Conservation (phyloP, 2,329 filamentous ascomycete species). For the Emericellopsis cladophorae region DNA sequence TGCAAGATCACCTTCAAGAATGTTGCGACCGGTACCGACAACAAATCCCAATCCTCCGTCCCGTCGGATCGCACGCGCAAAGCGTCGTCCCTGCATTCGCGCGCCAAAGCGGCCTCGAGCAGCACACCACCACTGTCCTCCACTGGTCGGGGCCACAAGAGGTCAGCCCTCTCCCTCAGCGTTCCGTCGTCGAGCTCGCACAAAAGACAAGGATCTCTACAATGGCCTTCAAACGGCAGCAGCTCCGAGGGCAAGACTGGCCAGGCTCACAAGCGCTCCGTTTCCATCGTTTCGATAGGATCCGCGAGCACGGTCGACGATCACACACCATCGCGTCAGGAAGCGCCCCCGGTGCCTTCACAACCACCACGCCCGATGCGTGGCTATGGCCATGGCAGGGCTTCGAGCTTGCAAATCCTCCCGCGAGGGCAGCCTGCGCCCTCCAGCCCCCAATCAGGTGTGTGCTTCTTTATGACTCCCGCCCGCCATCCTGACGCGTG, state of each 20-base stretch:
- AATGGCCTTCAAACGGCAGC: slow-evolving; percentile 26
- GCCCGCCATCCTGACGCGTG: background rate
- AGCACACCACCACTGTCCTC: slow-evolving; percentile 28
- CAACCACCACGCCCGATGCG: slow-evolving; percentile 21
- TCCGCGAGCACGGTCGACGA: slow-evolving; percentile 38
- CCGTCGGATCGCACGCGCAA: background rate
- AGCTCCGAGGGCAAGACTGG: slow-evolving; percentile 19
- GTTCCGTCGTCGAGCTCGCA: slow-evolving; percentile 32
- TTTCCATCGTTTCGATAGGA: slow-evolving; percentile 73
- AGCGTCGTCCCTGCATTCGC: slow-evolving; percentile 26
- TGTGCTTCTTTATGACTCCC: background rate
- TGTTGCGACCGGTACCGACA: slow-evolving; percentile 36
- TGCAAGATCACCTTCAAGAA: slow-evolving; percentile 97
- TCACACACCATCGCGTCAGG: slow-evolving; percentile 14
- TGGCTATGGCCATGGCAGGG: slow-evolving; percentile 56
- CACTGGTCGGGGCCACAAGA: slow-evolving; percentile 43
- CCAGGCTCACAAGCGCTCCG: slow-evolving; percentile 60
- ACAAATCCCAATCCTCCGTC: slow-evolving; percentile 8
- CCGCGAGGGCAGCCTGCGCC: slow-evolving; percentile 25
- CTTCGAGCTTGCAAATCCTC: slow-evolving; percentile 66
- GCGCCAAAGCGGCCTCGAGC: slow-evolving; percentile 27
- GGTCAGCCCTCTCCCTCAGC: slow-evolving; percentile 52
- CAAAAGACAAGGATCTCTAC: slow-evolving; percentile 31
- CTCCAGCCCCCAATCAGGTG: slow-evolving; percentile 24
- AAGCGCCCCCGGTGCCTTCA: slow-evolving; percentile 20